phyloP scores from a whole-genome alignment of 192 early-diverging fungal species.

The Rhizophagus prolifer region DNA sequence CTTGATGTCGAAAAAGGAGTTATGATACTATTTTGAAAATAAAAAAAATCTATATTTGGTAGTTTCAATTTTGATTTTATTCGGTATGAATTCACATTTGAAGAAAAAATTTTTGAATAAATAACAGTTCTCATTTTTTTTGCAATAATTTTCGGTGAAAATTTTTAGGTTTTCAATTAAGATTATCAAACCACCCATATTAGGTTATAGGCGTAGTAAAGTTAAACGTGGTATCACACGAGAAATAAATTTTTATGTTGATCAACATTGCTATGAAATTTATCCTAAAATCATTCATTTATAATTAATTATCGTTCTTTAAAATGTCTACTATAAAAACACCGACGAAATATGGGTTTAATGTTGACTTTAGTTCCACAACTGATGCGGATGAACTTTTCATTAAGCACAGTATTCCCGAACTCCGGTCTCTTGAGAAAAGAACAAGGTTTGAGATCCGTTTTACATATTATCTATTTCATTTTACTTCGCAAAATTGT shows the following conservation, averaged over 20 bases:
- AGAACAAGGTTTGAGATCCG: constrained; percentile 40
- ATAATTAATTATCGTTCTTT: neutral
- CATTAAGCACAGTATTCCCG: constrained; percentile 47
- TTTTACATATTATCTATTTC: neutral
- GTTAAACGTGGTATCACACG: no score
- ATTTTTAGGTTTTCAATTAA: no score
- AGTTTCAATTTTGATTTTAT: neutral
- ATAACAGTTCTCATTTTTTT: neutral
- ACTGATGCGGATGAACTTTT: constrained; percentile 44
- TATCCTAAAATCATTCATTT: neutral
- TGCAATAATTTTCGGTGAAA: no score
- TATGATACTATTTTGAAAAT: neutral
- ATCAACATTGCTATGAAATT: no score
- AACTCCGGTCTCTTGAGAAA: constrained; percentile 44
- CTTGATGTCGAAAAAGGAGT: neutral
- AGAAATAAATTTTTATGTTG: no score
- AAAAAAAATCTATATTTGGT: neutral
- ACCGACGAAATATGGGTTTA: neutral
- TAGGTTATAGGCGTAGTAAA: no score
- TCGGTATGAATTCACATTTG: neutral
- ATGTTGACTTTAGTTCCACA: neutral
- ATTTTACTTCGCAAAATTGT: neutral
- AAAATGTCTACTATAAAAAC: neutral
- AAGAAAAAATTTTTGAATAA: neutral
- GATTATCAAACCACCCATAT: no score